Evolutionary conservation across 441 rosid species (phyloP), one percentile per base, ranked within the genome.

Genomic region (Erodium chrysanthum): DNA sequence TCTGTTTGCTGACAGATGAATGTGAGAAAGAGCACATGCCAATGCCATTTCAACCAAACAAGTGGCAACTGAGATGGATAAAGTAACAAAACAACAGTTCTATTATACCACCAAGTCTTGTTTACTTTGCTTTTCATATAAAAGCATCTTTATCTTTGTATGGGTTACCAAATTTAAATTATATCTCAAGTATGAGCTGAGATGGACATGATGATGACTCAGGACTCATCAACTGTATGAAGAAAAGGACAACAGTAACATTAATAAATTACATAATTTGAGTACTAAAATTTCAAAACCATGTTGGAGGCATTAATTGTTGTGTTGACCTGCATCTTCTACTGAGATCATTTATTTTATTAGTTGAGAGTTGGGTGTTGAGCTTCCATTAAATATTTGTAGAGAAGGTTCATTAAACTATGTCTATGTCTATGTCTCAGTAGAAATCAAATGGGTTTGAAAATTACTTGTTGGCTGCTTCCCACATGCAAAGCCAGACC

Each of bases 401-500:
- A 70, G 40, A 63, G 73, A 69, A 66, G 70, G 63, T 76, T 74
- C 73, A 46, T 66, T 71, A 27, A 46, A 66, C 48, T 27, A 68
- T 66, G 71, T 48, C 25, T 56, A 22, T 44, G 67, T 65, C 67
- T 68, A n/a, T n/a, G n/a, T n/a, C n/a, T n/a, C n/a, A n/a, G 54
- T 18, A 62, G 15, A 50, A 11, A n/a, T n/a, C n/a, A n/a, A n/a
- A 59, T 21, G 60, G 58, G 60, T 54, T 54, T 54, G 60, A 54
- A 54, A 54, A 0, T 29, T 42, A 65, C 8, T 54, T 66, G 11
- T 59, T 23, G 70, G 74, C 74, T 33, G 40, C n/a, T 77, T 65
- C 58, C 70, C 85, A 80, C 78, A 76, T 76, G 82, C 74, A 70
- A 23, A 66, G 66, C 23, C 70, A 23, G 17, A 62, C 9, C 59